phyloP scores from a whole-genome alignment of 169 alveolate genomes.

The Plasmodium relictum region DNA sequence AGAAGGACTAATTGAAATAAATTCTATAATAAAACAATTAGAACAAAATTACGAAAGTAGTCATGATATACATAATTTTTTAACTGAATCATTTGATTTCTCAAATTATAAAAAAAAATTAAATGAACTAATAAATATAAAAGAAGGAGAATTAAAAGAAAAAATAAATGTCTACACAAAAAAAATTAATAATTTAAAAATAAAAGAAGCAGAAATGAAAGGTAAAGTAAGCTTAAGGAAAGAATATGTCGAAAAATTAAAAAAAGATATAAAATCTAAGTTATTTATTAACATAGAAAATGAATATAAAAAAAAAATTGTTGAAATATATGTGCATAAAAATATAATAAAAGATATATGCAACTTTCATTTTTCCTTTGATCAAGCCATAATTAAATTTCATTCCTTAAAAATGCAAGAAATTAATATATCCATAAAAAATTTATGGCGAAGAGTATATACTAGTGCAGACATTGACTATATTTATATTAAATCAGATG shows the following conservation, averaged over 20 bases:
- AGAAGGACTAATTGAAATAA: slow-evolving; percentile 5
- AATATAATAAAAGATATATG: slow-evolving; percentile 66
- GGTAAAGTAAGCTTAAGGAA: slow-evolving; percentile 57
- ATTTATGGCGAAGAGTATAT: slow-evolving; percentile 97
- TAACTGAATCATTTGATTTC: slow-evolving; percentile 32
- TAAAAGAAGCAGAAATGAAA: slow-evolving; percentile 77
- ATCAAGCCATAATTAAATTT: slow-evolving; percentile 80
- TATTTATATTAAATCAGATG: slow-evolving; percentile 79
- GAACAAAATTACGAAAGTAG: slow-evolving; percentile 13
- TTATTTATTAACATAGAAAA: slow-evolving; percentile 50
- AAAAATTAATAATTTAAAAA: slow-evolving; percentile 34
- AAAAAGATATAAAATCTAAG: slow-evolving; percentile 76
- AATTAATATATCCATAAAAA: slow-evolving; percentile 94
- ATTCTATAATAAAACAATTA: slow-evolving; percentile 8
- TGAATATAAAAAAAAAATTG: slow-evolving; percentile 65
- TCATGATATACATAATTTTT: slow-evolving; percentile 23
- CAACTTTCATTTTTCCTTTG: slow-evolving; percentile 78
- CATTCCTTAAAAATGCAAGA: slow-evolving; percentile 94
- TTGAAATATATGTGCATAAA: slow-evolving; percentile 57
- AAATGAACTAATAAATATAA: slow-evolving; percentile 4
- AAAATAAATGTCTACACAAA: slow-evolving; percentile 43
- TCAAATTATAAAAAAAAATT: slow-evolving; percentile 11
- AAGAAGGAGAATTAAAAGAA: slow-evolving; percentile 17
- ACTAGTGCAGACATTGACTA: slow-evolving; percentile 96
- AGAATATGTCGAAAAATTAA: slow-evolving; percentile 71